Conservation (phyloP, 2,329 filamentous ascomycete genomes). For the Teratosphaeriaceae sp. region DNA sequence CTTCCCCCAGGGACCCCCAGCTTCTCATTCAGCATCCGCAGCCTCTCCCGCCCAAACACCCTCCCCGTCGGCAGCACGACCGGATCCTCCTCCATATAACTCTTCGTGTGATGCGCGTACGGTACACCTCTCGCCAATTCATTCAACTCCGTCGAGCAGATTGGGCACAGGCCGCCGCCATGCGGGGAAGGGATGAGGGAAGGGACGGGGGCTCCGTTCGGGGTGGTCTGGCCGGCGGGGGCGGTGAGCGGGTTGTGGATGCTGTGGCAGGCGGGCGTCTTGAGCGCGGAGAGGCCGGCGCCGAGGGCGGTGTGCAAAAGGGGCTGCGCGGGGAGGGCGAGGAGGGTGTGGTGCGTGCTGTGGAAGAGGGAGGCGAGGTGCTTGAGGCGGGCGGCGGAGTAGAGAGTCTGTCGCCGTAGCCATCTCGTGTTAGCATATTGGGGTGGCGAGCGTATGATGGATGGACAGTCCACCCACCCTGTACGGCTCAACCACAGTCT, state of each 20-base stretch:
- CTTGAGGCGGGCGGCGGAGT: constrained; percentile 65
- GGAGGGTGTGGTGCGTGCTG: constrained; percentile 76
- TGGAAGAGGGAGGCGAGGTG: constrained; percentile 75
- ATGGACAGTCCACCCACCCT: constrained; percentile 39
- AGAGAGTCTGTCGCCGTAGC: constrained; percentile 60
- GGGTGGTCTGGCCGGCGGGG: too few species aligned
- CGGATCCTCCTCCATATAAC: constrained; percentile 80
- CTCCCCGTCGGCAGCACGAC: constrained; percentile 81
- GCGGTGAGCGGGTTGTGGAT: constrained; percentile 49
- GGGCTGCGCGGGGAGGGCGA: constrained; percentile 73
- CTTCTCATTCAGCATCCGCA: constrained; percentile 74
- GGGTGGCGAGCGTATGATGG: too few species aligned
- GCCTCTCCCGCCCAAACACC: constrained; percentile 69
- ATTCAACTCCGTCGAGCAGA: constrained; percentile 93
- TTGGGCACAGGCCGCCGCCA: constrained; percentile 70
- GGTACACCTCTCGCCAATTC: constrained; percentile 82
- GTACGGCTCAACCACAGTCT: constrained; percentile 54
- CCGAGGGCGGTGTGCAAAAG: constrained; percentile 86
- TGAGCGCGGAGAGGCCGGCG: constrained; percentile 86
- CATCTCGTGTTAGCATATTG: neutral
- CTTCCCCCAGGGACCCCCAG: constrained; percentile 59
- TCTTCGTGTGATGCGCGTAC: constrained; percentile 93
- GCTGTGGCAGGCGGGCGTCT: constrained; percentile 89
- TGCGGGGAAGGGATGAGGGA: neutral
- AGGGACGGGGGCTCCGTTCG: neutral